Base-by-base conservation (phyloP, 108 stramenopile genomes). In the Cyclotella atomus region DNA sequence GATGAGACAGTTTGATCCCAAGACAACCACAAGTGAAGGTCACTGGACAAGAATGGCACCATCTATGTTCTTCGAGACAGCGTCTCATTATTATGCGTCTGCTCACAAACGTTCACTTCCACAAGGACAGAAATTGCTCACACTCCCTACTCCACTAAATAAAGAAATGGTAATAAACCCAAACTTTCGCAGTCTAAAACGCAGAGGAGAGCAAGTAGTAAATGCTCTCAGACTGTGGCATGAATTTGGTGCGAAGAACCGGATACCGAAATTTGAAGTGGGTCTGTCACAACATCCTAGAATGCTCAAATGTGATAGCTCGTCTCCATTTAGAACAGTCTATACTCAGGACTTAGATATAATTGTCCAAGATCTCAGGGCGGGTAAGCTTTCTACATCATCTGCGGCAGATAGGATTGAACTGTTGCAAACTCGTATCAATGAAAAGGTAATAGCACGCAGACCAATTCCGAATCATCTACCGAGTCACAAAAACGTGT, bases 381-480 rank as follows among this genome's bases (percentile, higher is more conserved):
- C 49, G 16, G 88, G 88, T n/a, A 67, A 70, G 17, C 44, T 95
- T n/a, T 57, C 50, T 41, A 64, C 72, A 44, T 59, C 72, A 50
- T 64, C 69, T 28, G 93, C 89, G 15, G 84, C 87, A 5, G 66
- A 83, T 56, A 63, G 75, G 69, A 49, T 95, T 25, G 65, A 71
- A 33, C 66, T 61, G 14, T 56, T 89, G 60, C 67, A 70, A n/a
- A 29, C 12, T 10, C 73, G 63, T 41, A 54, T 92, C 34, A 70
- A 84, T 30, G 73, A 80, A 30, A 85, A 87, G 10, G 64, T 82
- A 0, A 85, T 92, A n/a, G 79, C 73, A n/a, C 87, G 89, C 61
- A 73, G 93, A 47, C 87, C 91, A 7, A 89, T 95, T 32, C 93
- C 93, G 1, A 84, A 76, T 23, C 87, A 88, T 35, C 56, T 95